Evolutionary conservation across 1,284 basidiomycete genomes (phyloP).

Genomic region (Peniophora sp.): DNA sequence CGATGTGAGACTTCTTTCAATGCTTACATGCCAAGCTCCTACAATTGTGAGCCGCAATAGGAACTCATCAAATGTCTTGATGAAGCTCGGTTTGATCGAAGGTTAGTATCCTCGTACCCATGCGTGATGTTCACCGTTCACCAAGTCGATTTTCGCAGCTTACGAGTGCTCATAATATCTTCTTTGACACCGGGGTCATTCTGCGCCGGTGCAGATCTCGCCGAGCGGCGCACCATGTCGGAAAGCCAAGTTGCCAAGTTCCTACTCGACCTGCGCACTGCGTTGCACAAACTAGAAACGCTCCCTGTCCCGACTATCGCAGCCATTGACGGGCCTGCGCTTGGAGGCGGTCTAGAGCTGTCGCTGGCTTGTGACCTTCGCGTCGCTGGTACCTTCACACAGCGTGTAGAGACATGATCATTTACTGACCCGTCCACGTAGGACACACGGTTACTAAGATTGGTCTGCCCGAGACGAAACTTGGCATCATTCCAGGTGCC

Average conservation of each 20-base stretch:
- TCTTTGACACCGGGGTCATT: constrained; percentile 74
- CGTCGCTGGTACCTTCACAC: constrained; percentile 56
- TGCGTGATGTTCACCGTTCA: not conserved
- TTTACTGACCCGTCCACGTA: constrained; percentile 17
- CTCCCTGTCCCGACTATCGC: constrained; percentile 87
- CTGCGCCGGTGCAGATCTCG: constrained; percentile 90
- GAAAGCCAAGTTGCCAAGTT: constrained; percentile 71
- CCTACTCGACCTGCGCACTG: constrained; percentile 67
- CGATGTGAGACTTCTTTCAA: constrained; percentile 32
- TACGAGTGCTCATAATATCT: constrained; percentile 73
- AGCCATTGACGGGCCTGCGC: constrained; percentile 87
- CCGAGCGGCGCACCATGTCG: constrained; percentile 79
- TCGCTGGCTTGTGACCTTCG: constrained; percentile 84
- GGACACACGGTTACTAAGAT: constrained; percentile 64
- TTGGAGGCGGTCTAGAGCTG: constrained; percentile 88
- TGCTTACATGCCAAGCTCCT: not conserved
- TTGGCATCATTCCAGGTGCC: constrained; percentile 95
- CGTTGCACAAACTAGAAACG: constrained; percentile 69
- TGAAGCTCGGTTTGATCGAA: constrained; percentile 58
- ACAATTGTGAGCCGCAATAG: constrained; percentile 28
- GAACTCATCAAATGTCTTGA: constrained; percentile 68
- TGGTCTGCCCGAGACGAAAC: constrained; percentile 75
- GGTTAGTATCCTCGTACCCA: constrained; percentile 30
- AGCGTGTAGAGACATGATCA: constrained; percentile 8
- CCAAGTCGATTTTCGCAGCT: constrained; percentile 27